Conservation (phyloP, 2,329 filamentous ascomycete species). For the Lecanoromycetidae sp. region DNA sequence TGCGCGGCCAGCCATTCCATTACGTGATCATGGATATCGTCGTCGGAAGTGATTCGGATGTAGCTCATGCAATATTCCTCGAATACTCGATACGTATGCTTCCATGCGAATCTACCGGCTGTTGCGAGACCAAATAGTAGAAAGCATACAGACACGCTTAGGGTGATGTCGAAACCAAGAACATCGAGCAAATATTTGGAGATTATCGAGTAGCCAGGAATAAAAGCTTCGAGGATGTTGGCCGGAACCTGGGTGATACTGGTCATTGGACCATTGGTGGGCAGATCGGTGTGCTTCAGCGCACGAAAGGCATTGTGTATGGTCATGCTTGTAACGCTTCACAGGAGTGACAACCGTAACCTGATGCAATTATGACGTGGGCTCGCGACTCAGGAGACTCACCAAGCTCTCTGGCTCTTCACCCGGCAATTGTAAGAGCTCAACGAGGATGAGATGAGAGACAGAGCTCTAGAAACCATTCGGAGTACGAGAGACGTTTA, state of each 20-base stretch:
- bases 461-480: too few species aligned
- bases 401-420: too few species aligned
- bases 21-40: constrained; percentile 47
- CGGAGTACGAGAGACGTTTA: too few species aligned
- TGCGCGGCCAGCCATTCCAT: constrained; percentile 48
- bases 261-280: constrained; percentile 6
- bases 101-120: constrained; percentile 28
- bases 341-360: background rate
- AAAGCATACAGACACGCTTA: constrained; percentile 34
- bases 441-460: too few species aligned
- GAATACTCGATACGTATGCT: constrained; percentile 24
- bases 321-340: background rate
- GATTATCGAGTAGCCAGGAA: constrained; percentile 39
- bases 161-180: constrained; percentile 37
- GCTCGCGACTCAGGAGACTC: too few species aligned
- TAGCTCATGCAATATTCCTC: constrained; percentile 30
- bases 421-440: too few species aligned
- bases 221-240: constrained; percentile 37
- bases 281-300: constrained; percentile 4
- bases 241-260: constrained; percentile 30
- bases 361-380: too few species aligned
- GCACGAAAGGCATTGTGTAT: constrained; percentile 11
- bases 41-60: constrained; percentile 42
- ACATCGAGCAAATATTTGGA: constrained; percentile 32
- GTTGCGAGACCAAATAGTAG: constrained; percentile 32